These are phyloP conservation scores for Hapsidospora chrysogenum DNA, from an alignment of 495 filamentous ascomycete species.

Conservation along the genomic window DNA sequence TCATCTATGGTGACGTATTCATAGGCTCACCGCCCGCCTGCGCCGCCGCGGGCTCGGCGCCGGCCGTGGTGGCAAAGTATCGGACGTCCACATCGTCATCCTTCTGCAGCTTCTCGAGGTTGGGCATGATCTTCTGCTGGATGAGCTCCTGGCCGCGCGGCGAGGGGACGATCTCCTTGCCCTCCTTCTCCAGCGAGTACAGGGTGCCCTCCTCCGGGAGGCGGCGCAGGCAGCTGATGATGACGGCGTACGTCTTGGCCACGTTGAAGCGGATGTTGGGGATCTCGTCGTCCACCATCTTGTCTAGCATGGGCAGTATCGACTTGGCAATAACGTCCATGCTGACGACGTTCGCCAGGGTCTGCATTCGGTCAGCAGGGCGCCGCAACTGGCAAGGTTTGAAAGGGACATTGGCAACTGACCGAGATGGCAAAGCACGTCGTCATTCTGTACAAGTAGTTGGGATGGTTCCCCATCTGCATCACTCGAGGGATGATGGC, in stretches of 20 bases:
- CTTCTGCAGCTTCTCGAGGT: conserved; percentile 82
- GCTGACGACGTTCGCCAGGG: conserved; percentile 80
- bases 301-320: conserved; percentile 89
- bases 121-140: conserved; percentile 72
- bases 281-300: conserved; percentile 82
- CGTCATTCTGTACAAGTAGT: conserved; percentile 98
- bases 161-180: conserved; percentile 40
- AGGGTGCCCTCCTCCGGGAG: conserved; percentile 80
- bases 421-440: conserved; percentile 97
- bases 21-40: conserved; percentile 33
- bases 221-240: conserved; percentile 78
- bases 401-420: conserved; percentile 63
- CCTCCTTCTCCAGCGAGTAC: conserved; percentile 64
- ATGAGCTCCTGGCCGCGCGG: conserved; percentile 67
- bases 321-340: conserved; percentile 81
- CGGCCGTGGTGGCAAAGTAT: conserved; percentile 63
- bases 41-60: conserved; percentile 15
- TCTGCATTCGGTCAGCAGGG: conserved; percentile 38
- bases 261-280: conserved; percentile 99
- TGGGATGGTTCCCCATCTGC: conserved; percentile 92
- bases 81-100: conserved; percentile 97
- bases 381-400: conserved; percentile 56
- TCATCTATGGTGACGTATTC: conserved; percentile 41
- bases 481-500: conserved; percentile 98
- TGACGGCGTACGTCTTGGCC: conserved; percentile 83